Conservation (phyloP, 768 basidiomycete species). For the Cystofilobasidium capitatum region DNA sequence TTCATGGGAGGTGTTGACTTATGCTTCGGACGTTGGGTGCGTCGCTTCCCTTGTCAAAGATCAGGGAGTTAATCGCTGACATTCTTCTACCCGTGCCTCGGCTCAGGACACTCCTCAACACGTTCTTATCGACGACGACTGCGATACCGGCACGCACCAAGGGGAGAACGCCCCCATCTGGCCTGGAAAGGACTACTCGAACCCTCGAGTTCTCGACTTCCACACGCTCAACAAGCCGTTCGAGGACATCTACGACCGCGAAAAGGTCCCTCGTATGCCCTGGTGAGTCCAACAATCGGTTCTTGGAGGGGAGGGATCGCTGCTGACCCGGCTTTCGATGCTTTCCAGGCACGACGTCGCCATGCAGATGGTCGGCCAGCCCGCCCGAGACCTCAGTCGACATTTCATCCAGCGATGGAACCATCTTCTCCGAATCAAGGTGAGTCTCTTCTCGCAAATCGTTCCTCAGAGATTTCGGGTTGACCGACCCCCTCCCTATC, state of each 20-base stretch:
- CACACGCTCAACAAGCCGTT: conserved; percentile 75
- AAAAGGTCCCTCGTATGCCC: conserved; percentile 85
- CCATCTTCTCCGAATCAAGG: conserved; percentile 83
- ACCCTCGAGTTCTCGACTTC: conserved; percentile 64
- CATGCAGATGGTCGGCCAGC: conserved; percentile 91
- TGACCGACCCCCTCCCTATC: background rate
- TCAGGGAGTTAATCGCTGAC: background rate
- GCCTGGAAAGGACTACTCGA: conserved; percentile 53
- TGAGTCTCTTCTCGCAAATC: conserved; percentile 36
- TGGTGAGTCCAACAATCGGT: conserved; percentile 52
- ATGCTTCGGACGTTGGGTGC: conserved; percentile 46
- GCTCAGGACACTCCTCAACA: conserved; percentile 83
- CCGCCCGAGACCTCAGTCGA: conserved; percentile 82
- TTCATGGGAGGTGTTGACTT: conserved; percentile 97
- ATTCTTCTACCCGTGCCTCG: no score
- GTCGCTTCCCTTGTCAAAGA: conserved; percentile 27
- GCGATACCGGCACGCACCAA: conserved; percentile 42
- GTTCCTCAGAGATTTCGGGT: no score
- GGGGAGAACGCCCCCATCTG: conserved; percentile 63
- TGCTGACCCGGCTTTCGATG: background rate
- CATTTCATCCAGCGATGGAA: conserved; percentile 98
- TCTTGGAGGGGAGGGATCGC: background rate
- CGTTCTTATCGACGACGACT: conserved; percentile 71
- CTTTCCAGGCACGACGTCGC: conserved; percentile 82
- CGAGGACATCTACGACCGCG: conserved; percentile 90